Conservation (phyloP, 176 grass and related monocot species). For the Bolboschoenus planiculmis region DNA sequence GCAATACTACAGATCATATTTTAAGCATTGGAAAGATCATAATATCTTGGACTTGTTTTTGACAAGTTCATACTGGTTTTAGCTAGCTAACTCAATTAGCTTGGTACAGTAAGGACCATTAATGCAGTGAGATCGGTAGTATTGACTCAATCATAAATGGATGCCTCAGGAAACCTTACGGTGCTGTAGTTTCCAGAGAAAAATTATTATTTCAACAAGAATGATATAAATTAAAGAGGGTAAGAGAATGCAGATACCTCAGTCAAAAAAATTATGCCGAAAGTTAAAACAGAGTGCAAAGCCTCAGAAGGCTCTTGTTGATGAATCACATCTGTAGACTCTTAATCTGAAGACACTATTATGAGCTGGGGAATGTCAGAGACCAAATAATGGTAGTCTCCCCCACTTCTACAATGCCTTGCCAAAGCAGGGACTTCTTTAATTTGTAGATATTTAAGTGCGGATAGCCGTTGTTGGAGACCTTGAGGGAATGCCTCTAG, state of each 20-base stretch:
- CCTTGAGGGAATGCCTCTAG: not conserved
- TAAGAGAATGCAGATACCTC: not conserved
- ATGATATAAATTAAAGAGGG: not conserved
- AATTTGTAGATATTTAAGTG: not conserved
- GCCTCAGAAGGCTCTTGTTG: not conserved
- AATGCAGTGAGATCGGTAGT: not conserved
- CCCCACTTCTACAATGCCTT: not conserved
- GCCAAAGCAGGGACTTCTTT: not conserved
- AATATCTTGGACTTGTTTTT: too few species aligned
- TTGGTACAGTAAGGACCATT: too few species aligned
- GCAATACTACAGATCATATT: too few species aligned
- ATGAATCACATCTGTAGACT: not conserved
- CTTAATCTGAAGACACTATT: too few species aligned
- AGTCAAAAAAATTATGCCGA: not conserved
- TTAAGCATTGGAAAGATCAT: too few species aligned
- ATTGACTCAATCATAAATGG: not conserved
- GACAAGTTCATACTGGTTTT: not conserved
- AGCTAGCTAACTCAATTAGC: not conserved
- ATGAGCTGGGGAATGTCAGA: not conserved
- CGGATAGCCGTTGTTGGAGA: not conserved
- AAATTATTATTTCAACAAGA: too few species aligned
- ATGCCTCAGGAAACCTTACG: not conserved
- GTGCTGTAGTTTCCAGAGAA: too few species aligned
- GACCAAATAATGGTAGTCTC: not conserved
- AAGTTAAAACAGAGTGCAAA: not conserved